Evolutionary conservation across 176 grass and related monocot genomes (phyloP), one percentile per base, ranked within the genome.

Genomic region (Ananas comosus): DNA sequence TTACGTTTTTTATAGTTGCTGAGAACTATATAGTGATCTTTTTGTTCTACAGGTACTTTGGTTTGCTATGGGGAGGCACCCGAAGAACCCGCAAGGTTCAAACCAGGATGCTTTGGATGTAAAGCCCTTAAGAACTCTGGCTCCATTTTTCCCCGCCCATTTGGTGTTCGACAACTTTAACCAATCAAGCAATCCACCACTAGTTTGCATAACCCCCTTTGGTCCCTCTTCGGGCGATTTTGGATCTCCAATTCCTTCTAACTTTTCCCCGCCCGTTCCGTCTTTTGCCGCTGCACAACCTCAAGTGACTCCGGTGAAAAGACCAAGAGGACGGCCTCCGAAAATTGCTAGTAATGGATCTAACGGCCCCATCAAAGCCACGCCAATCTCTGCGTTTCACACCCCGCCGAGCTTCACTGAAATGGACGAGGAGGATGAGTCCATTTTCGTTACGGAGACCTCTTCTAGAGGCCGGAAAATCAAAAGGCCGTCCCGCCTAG

Each of bases 71-170:
- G 56, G 21, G 21, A 61, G 56, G 56, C 16, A 61, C 10, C 56
- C 21, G 21, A 61, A 61, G 17, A 18, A 16, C 56, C 16, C 56
- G 21, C n/a, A 7, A 2, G 16, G 56, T 4, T 61, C 78, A 66
- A 81, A 87, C 66, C 84, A 76, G 28, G 84, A 82, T 78, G 85
- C 75, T 13, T 65, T 96, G 54, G 91, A 96, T 23, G 64, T 85
- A 49, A 88, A 91, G 63, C 91, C 91, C 25, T 74, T 96, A 63
- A 70, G 88, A 74, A 83, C 91, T 16, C 54, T 96, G 66, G 58
- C 88, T 53, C 91, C 88, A 13, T 91, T 96, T 88, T 96, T 96
- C 74, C 91, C 91, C 65, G 77, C 83, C 4, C 71, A 88, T 17
- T 73, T 96, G 52, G 91, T 88, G 51, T 74, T 84, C 70, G 70